Percentiles rank a stretch among this genome's conserved stretches.
phyloP scores from a whole-genome alignment of 306 rosid genomes.

The Acacia confusa region DNA sequence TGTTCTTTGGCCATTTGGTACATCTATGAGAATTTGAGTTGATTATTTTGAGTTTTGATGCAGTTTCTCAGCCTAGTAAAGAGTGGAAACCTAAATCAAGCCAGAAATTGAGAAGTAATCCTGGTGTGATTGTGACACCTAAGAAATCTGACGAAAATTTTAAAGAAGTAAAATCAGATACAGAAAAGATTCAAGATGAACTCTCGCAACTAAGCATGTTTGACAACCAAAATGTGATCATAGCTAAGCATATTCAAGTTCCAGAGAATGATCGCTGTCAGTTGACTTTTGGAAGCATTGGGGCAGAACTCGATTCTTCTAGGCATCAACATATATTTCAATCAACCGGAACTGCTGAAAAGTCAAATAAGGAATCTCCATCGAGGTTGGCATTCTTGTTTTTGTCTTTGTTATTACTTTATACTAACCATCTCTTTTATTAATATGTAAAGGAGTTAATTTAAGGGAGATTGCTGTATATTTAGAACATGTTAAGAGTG shows the following conservation, averaged over 20 bases:
- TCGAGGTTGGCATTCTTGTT: conserved; percentile 57
- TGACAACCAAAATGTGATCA: conserved; percentile 80
- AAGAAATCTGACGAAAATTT: conserved; percentile 57
- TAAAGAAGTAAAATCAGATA: conserved; percentile 51
- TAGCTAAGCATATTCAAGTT: conserved; percentile 89
- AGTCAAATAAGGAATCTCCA: conserved; percentile 48
- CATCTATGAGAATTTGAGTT: conserved; percentile 26
- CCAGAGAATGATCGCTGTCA: conserved; percentile 71
- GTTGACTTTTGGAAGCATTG: conserved; percentile 92
- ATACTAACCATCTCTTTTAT: neutral
- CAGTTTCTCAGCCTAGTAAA: conserved; percentile 83
- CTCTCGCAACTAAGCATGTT: conserved; percentile 48
- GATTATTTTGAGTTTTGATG: conserved; percentile 38
- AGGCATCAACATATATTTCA: conserved; percentile 46
- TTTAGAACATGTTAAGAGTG: neutral
- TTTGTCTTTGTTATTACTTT: neutral
- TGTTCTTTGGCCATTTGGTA: neutral
- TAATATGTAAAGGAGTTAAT: neutral
- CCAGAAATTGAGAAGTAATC: conserved; percentile 58
- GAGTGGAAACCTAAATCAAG: conserved; percentile 98
- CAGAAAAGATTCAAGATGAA: conserved; percentile 59
- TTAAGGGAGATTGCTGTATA: conserved; percentile 3
- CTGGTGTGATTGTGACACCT: conserved; percentile 87
- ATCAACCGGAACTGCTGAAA: conserved; percentile 52
- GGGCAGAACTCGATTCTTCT: conserved; percentile 58